Percentiles rank a stretch among this genome's conserved stretches.
Evolutionary conservation across 345 rosid genomes (phyloP).

Genomic region (Murraya paniculata): DNA sequence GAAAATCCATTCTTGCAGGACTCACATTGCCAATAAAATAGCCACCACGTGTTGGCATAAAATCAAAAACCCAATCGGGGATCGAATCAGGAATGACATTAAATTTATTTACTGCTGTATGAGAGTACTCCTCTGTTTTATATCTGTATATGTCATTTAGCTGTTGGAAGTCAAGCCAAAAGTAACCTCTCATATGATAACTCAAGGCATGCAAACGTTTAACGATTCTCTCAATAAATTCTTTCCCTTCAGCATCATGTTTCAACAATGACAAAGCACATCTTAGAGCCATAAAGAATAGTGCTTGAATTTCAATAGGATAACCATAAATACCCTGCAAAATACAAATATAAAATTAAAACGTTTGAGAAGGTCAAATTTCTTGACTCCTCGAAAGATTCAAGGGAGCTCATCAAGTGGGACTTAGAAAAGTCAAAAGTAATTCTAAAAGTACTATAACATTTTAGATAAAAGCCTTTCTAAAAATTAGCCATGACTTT

Average conservation of each 20-base stretch:
- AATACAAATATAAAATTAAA: neutral
- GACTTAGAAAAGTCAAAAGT: neutral
- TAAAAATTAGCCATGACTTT: neutral
- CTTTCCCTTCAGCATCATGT: conserved; percentile 62
- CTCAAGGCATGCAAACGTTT: conserved; percentile 59
- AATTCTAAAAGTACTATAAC: neutral
- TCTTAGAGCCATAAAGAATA: conserved; percentile 70
- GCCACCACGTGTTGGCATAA: conserved; percentile 66
- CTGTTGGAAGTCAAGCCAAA: conserved; percentile 65
- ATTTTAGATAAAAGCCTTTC: neutral
- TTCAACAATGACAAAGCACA: conserved; percentile 57
- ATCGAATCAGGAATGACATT: conserved; percentile 64
- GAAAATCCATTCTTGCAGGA: conserved; percentile 72
- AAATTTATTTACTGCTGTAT: conserved; percentile 63
- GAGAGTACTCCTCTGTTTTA: conserved; percentile 62
- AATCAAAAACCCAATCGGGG: conserved; percentile 65
- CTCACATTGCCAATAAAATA: conserved; percentile 74
- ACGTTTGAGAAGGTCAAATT: neutral
- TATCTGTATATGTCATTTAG: conserved; percentile 61
- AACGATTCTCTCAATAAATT: conserved; percentile 51
- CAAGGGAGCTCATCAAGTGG: neutral
- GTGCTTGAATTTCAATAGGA: conserved; percentile 80
- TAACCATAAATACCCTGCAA: conserved; percentile 77
- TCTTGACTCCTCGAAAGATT: neutral
- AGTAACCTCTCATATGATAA: conserved; percentile 58